These are phyloP conservation scores for Wickerhamiella alocasiicola DNA, from an alignment of 805 yeast genomes.

Conservation along the genomic window DNA sequence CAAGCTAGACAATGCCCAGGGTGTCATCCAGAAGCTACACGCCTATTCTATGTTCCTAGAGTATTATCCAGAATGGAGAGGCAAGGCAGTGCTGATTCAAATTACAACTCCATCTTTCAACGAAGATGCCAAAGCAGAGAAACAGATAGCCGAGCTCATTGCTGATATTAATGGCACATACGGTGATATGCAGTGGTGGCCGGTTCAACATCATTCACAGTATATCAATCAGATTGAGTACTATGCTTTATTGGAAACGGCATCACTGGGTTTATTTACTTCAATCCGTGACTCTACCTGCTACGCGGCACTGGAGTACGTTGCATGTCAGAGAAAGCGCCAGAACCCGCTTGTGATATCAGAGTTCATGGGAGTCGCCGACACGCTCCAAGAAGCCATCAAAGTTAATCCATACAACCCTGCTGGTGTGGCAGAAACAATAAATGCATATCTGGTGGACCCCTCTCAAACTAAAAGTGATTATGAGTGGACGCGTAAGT, in stretches of 20 bases:
- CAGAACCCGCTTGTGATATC: constrained; percentile 71
- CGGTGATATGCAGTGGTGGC: constrained; percentile 72
- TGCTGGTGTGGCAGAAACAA: constrained; percentile 78
- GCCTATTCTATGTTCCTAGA: constrained; percentile 82
- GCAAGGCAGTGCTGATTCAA: constrained; percentile 77
- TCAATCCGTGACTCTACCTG: constrained; percentile 94
- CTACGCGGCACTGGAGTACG: constrained; percentile 86
- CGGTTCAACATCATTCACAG: constrained; percentile 87
- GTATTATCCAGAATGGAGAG: constrained; percentile 87
- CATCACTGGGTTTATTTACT: constrained; percentile 81
- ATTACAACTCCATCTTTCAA: constrained; percentile 72
- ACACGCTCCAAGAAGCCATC: constrained; percentile 33
- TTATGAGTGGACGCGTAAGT: constrained; percentile 49
- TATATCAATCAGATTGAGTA: constrained; percentile 81
- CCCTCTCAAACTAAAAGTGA: constrained; percentile 26
- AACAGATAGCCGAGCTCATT: constrained; percentile 71
- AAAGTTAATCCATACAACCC: constrained; percentile 96
- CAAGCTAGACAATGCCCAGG: constrained; percentile 79
- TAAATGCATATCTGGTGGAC: constrained; percentile 50
- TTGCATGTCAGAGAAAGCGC: constrained; percentile 57
- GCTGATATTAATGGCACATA: constrained; percentile 71
- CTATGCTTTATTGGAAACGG: constrained; percentile 72
- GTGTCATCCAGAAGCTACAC: constrained; percentile 83
- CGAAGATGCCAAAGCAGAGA: constrained; percentile 52
- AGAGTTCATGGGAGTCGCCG: constrained; percentile 87